Evolutionary conservation across 495 filamentous ascomycete species (phyloP), one percentile per base, ranked within the genome.

Genomic region (Lophiotrema nucula): DNA sequence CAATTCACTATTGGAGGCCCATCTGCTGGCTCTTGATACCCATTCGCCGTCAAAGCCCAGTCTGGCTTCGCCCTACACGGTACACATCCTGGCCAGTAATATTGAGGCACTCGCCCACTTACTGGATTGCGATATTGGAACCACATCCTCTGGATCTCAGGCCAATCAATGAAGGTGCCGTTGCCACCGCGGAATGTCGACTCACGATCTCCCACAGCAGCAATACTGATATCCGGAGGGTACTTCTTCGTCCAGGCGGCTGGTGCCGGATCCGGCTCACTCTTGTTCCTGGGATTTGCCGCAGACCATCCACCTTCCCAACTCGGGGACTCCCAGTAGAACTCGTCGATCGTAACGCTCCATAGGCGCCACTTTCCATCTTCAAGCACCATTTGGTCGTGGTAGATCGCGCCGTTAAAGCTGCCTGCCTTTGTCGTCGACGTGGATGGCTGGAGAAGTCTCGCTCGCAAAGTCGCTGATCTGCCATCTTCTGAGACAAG

Each of bases 331-430:
- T 56, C 44, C 58, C 58, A 62, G 47, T 62, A 62, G 45, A 62
- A 62, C 19, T 62, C 58, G 26, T 62, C 58, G 16, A 62, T 62
- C 1, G 58, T 62, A 19, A 56, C 39, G 52, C 58, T 62, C 58
- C 58, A 62, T 11, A 62, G 28, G 15, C 53, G 22, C 58, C 58
- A 62, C 38, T 56, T 62, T 5, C 58, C 58, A 21, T 56, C 41
- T 31, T 62, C 58, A 11, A 62, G 58, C 1, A 56, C 58, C 46
- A 62, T 46, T 37, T 62, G 58, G 38, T 62, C 58, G 19, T 62
- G 58, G 46, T 62, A 62, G 21, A 62, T 62, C 4, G 58, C 58
- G 23, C 23, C 38, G 38, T 56, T 62, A 43, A 62, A 62, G 44
- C 44, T 56, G 2, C 58, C 58, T 4, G 51, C 22, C 35, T 55